These are phyloP conservation scores for Phyllosticta citriasiana DNA, from an alignment of 2,329 filamentous ascomycete genomes.

Conservation along the genomic window DNA sequence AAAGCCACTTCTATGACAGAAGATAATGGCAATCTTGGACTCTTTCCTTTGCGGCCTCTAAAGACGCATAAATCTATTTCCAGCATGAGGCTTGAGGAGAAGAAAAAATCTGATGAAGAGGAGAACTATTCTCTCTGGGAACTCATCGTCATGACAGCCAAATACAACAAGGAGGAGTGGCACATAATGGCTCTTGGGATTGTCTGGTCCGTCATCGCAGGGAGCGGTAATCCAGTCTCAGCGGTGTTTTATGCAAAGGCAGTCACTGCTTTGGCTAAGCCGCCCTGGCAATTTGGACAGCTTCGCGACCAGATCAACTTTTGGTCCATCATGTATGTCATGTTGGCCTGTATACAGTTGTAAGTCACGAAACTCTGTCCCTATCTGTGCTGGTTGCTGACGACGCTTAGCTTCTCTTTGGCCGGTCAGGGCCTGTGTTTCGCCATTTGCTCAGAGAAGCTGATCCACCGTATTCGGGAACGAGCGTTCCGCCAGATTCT, in stretches of 20 bases:
- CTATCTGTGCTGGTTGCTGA: not conserved
- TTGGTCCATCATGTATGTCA: slow-evolving; percentile 81
- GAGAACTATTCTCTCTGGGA: slow-evolving; percentile 61
- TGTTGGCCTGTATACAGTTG: slow-evolving; percentile 67
- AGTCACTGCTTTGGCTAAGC: slow-evolving; percentile 60
- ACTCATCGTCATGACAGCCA: slow-evolving; percentile 66
- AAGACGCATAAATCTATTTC: slow-evolving; percentile 49
- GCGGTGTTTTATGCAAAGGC: slow-evolving; percentile 84
- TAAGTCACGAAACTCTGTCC: not conserved
- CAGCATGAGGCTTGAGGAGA: slow-evolving; percentile 56
- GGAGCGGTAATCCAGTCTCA: slow-evolving; percentile 67
- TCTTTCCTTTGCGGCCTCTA: slow-evolving; percentile 30
- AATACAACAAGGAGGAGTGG: slow-evolving; percentile 69
- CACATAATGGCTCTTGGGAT: slow-evolving; percentile 63
- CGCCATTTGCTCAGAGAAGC: slow-evolving; percentile 74
- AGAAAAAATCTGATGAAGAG: slow-evolving; percentile 36
- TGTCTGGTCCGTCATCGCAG: slow-evolving; percentile 64
- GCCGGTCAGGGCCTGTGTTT: slow-evolving; percentile 55
- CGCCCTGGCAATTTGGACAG: slow-evolving; percentile 39
- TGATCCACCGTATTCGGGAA: slow-evolving; percentile 75
- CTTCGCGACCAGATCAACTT: slow-evolving; percentile 67
- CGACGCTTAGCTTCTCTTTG: slow-evolving; percentile 38
- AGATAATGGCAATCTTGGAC: slow-evolving; percentile 48
- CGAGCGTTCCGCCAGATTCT: slow-evolving; percentile 77
- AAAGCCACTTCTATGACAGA: slow-evolving; percentile 40